Conservation (phyloP, 495 filamentous ascomycete genomes). For the Haplographium delicatum region DNA sequence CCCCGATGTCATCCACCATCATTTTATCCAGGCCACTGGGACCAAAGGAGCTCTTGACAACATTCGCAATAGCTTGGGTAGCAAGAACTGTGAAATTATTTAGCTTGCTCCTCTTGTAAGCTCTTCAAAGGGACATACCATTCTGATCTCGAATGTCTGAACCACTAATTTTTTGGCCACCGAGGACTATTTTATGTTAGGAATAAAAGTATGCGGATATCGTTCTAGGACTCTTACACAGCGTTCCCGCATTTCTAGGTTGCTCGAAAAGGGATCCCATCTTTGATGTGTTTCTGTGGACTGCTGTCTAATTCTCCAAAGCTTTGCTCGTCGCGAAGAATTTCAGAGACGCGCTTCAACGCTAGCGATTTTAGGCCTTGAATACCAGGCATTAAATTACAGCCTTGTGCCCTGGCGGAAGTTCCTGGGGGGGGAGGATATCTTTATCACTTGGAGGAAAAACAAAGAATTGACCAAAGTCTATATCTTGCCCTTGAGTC, state of each 20-base stretch:
- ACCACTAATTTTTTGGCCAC: slow-evolving; percentile 91
- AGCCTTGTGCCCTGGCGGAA: background rate
- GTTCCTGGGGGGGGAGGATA: no score
- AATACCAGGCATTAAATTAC: background rate
- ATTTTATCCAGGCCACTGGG: slow-evolving; percentile 98
- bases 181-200: slow-evolving; percentile 58
- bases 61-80: slow-evolving; percentile 95
- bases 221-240: slow-evolving; percentile 50
- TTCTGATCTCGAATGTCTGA: slow-evolving; percentile 95
- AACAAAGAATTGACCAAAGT: no score
- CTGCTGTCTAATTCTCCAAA: background rate
- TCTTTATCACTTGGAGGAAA: no score
- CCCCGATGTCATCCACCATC: slow-evolving; percentile 99
- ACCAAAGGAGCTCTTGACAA: slow-evolving; percentile 97
- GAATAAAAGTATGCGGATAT: background rate
- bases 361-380: background rate
- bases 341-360: background rate
- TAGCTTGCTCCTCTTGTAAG: slow-evolving; percentile 15
- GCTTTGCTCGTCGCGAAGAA: background rate
- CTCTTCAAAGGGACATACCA: slow-evolving; percentile 47
- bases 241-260: slow-evolving; percentile 76
- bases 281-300: slow-evolving; percentile 23
- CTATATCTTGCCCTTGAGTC: no score
- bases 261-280: slow-evolving; percentile 92
- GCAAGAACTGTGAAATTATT: slow-evolving; percentile 64